Base-by-base conservation (phyloP, 306 rosid genomes). In the Cajanus cajan region DNA sequence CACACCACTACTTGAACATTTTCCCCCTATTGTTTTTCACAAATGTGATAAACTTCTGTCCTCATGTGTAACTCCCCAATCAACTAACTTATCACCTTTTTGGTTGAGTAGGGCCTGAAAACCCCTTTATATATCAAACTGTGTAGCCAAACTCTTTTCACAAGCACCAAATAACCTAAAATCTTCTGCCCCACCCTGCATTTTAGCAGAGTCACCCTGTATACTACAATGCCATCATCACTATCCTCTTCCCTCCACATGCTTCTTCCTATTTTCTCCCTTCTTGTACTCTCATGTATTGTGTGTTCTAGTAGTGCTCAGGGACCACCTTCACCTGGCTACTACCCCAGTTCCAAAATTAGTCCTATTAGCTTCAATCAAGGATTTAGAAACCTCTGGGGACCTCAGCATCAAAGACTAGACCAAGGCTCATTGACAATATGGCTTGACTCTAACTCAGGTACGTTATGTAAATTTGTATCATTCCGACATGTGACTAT, bases 251-350 rank as follows among this genome's bases (percentile, higher is more conserved):
- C 62, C 39, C 33, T 84, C 82, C 51, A 43, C 43, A 85, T 80
- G 84, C 40, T 85, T 83, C 40, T 85, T 83, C 82, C 66, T 73
- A 51, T 86, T 43, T 45, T 92, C 73, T 28, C 63, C 33, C 33
- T 90, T 58, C 68, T 90, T 19, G 18, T 78, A 24, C 44, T 82
- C 40, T 63, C 86, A 67, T 47, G 75, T 18, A 51, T 82, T 59
- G 14, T 85, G 68, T 63, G 83, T 74, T 66, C 82, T 66, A 75
- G 16, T 86, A 75, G 15, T 86, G 83, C 88, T 79, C 96, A 89
- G 75, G 88, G 90, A 73, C 93, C 90, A 43, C 99, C 99, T 54
- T 93, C 98, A 16, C 97, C 99, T 82, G 98, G 96, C 68, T 93
- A 88, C 86, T 82, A 63, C 78, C 96, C 87, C 4, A 87, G 93